Evolutionary conservation across 2,329 filamentous ascomycete species (phyloP).

Genomic region (Fusarium fracticaudum): DNA sequence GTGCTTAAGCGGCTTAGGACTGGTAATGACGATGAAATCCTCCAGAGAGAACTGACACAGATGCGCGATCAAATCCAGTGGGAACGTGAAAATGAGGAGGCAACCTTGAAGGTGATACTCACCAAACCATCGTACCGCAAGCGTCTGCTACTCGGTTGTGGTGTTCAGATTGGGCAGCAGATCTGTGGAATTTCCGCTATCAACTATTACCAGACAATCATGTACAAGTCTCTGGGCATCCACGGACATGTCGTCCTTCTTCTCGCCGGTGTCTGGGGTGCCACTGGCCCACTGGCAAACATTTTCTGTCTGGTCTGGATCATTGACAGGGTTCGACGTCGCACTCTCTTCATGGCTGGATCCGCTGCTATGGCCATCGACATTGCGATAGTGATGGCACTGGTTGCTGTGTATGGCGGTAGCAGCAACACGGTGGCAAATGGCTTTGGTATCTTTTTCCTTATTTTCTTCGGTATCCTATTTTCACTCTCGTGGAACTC

Average conservation of each 20-base stretch:
- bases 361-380: background rate
- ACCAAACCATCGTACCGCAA: background rate
- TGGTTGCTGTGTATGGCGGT: background rate
- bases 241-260: background rate
- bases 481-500: background rate
- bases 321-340: background rate
- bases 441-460: background rate
- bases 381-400: background rate
- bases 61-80: background rate
- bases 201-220: background rate
- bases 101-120: background rate
- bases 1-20: no score
- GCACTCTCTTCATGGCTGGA: background rate
- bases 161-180: background rate
- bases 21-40: no score
- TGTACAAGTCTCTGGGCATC: background rate
- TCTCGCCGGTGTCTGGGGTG: background rate
- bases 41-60: background rate
- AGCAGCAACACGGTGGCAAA: background rate
- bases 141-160: background rate
- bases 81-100: background rate
- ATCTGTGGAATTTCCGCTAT: background rate
- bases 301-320: background rate
- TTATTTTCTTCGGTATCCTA: background rate
- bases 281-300: background rate